Conservation (phyloP, 2,329 filamentous ascomycete genomes). For the Lachnellula suecica region DNA sequence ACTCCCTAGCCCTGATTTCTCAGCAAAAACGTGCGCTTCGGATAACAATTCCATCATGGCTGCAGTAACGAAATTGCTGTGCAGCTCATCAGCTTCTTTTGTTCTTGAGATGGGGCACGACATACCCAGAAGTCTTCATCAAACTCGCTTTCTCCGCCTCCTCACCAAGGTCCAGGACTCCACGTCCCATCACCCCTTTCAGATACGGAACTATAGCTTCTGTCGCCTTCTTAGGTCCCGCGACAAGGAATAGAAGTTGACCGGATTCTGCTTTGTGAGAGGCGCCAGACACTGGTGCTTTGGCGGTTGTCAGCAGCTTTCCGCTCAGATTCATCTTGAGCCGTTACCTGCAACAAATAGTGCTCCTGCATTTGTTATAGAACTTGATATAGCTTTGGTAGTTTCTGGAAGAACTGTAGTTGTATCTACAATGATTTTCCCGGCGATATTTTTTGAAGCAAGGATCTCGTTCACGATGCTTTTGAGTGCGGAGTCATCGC, state of each 20-base stretch:
- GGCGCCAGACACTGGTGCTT: constrained; percentile 45
- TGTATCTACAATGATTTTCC: constrained; percentile 32
- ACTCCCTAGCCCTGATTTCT: constrained; percentile 42
- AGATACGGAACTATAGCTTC: constrained; percentile 39
- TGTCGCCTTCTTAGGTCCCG: constrained; percentile 36
- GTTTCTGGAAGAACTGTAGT: constrained; percentile 34
- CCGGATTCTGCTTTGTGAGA: constrained; percentile 42
- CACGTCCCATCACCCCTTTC: constrained; percentile 41
- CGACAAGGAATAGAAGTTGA: constrained; percentile 43
- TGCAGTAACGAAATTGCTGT: constrained; percentile 37
- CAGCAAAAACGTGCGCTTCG: constrained; percentile 45
- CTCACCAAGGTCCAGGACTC: constrained; percentile 41
- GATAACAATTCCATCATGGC: constrained; percentile 44
- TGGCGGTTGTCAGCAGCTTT: too few relatives aligned
- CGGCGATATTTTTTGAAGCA: constrained; percentile 22
- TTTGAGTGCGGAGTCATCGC: constrained; percentile 39
- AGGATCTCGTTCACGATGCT: constrained; percentile 27
- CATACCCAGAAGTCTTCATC: constrained; percentile 40
- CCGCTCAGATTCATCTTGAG: constrained; percentile 30
- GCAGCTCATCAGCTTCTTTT: not conserved
- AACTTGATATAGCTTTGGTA: constrained; percentile 32
- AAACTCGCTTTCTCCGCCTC: constrained; percentile 40
- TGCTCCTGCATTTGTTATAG: constrained; percentile 35
- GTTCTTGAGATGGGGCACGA: not conserved
- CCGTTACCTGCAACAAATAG: constrained; percentile 37